Base-by-base conservation (phyloP, 108 stramenopile species). In the Skeletonema marinoi region DNA sequence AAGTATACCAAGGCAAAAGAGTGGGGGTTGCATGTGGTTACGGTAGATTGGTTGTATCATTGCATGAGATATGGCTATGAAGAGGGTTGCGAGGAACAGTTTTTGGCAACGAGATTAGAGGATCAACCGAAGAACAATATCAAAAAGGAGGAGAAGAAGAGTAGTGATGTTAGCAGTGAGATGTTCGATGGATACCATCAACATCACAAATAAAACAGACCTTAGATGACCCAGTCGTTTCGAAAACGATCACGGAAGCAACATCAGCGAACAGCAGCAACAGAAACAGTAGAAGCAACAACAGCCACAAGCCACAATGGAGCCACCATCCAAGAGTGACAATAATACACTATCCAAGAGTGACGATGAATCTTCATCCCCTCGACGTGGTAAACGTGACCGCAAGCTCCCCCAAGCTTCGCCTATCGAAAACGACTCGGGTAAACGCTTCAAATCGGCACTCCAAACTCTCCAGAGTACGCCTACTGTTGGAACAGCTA, bases 41-140 rank as follows among this genome's bases (percentile, higher is more conserved):
- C 89, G 12, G n/a, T 92, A 10, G 86, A 92, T 3, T 94, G 93
- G 93, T 60, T 94, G 31, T 85, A 83, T 66, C 88, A 94, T 77
- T 67, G 90, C 29, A 38, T 85, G 2, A 56, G 85, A 59, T 68
- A 82, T 75, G 93, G 93, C 25, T 93, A 85, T 29, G 56, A 75
- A 32, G 56, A 70, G 65, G 81, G 87, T 2, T 89, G 83, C 41
- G 90, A 91, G 68, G 39, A 36, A 4, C 51, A 65, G 46, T 89
- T 81, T 69, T 68, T 71, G 4, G 58, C 74, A 17, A 51, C 13
- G 2, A 32, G 32, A 59, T 30, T 12, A 41, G 64, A 65, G 64
- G 36, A 54, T 36, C 12, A 35, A 36, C 58, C 41, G 16, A 60
- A 35, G 69, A 30, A 30, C 19, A 73, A 65, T 4, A 8, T 68